Evolutionary conservation across 345 rosid species (phyloP), one percentile per base, ranked within the genome.

Genomic region (Erodium maritimum): DNA sequence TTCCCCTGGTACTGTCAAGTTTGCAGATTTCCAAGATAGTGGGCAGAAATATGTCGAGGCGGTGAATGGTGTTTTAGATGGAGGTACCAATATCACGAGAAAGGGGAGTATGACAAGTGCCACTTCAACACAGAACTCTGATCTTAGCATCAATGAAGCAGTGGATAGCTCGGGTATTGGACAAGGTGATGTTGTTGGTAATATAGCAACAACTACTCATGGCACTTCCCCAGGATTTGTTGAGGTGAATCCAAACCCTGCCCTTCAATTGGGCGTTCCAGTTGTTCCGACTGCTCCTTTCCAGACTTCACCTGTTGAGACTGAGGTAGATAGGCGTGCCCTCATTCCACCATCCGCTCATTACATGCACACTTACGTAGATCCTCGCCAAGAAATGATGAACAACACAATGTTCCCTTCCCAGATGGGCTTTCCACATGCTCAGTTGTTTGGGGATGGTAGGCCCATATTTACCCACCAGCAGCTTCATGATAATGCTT

Each of bases 21-120:
- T 72, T 64, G 85, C 72, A 48, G 85, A 86, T 63, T 57, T 73
- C 59, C 73, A 75, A 60, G 84, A 78, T 51, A 61, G 68, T 63
- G 90, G 84, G 60, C 87, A 78, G 61, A 71, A 69, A 66, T 86
- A 83, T 70, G 75, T 83, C 65, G 94, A 83, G 59, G 90, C 94
- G 0, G 83, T 86, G 60, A 86, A 86, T 65, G 84, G 82, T 65
- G 57, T 81, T 48, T 25, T 24, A 24, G 82, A 79, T 33, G 80
- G 69, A 62, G 67, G 70, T 23, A n/a, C n/a, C n/a, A n/a, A n/a
- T n/a, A 71, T 80, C 23, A 58, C 58, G 5, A 73, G 87, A 78
- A 86, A 79, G 74, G 89, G 68, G 63, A 86, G 94, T 65, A 69
- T 74, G 23, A 67, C 89, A 10, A 86, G 94, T 69, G 81, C 62